Conservation (phyloP, 495 filamentous ascomycete species). For the Xylaria nigripes region DNA sequence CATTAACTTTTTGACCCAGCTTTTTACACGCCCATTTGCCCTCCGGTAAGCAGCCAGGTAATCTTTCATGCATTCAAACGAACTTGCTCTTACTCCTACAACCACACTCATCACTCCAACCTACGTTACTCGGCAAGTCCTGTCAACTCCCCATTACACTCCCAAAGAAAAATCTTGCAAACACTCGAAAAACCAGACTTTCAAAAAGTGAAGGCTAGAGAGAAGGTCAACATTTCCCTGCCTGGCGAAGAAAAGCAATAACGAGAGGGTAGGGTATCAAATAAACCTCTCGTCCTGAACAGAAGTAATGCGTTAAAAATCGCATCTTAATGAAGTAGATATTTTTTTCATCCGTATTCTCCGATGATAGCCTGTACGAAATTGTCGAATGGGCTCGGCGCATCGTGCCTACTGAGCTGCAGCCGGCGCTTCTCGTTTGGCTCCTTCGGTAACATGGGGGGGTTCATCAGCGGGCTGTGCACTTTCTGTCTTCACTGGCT, state of each 20-base stretch:
- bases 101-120: neutral
- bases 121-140: neutral
- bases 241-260: neutral
- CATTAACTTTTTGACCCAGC: neutral
- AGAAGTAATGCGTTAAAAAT: neutral
- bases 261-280: conserved; percentile 10
- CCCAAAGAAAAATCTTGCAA: neutral
- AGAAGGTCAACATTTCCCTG: neutral
- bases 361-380: conserved; percentile 1
- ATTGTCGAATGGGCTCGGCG: neutral
- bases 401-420: conserved; percentile 7
- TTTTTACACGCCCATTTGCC: neutral
- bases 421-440: neutral
- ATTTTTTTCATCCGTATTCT: neutral
- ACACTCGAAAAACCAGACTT: neutral
- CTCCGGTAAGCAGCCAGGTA: neutral
- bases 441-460: neutral
- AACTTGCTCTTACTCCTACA: neutral
- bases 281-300: conserved; percentile 4
- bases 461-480: neutral
- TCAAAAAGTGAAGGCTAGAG: neutral
- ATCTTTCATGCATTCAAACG: neutral
- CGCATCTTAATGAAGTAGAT: neutral
- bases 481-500: neutral
- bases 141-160: neutral